Base-by-base conservation (phyloP, 169 alveolate species). In the Prorocentrum cordatum region DNA sequence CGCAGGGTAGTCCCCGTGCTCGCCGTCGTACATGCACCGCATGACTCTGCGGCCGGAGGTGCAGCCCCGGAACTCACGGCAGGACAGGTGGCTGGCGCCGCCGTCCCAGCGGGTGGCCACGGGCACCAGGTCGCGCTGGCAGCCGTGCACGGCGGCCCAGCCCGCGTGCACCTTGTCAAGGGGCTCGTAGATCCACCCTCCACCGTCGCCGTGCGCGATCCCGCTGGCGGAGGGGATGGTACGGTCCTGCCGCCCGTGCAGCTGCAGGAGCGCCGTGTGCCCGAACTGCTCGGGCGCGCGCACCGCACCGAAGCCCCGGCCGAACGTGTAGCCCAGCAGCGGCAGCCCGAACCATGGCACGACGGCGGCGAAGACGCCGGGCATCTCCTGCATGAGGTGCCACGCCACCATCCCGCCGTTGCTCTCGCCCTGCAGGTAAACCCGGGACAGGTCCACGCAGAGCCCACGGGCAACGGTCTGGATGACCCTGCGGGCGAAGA, bases 21-120 rank as follows among this genome's bases (percentile, higher is more conserved):
- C 88, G 5, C 88, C 88, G 36, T 77, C 75, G n/a, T 77, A 77
- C 75, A 77, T 59, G 75, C 88, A 77, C 18, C 88, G 88, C 88
- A 77, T 77, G 75, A 77, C 59, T n/a, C 88, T 72, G 35, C 75
- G 24, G 24, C 75, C 88, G 50, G 75, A 59, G 39, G 88, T 54
- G 58, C 88, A 77, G 4, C 88, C 88, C 24, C 59, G 54, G 75
- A 59, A 77, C 64, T 77, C 88, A 24, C 54, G 59, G 32, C 88
- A 77, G 4, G 45, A 61, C 26, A 77, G 59, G 42, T 77, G 33
- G 26, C 38, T 31, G 14, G 54, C 54, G 26, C 88, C 88, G 14
- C 88, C 88, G 10, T 77, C 88, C 88, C 88, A 77, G 31, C 59
- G 59, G 64, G 71, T 77, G n/a, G n/a, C n/a, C n/a, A n/a, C n/a